phyloP scores from a whole-genome alignment of 306 rosid genomes.

The Sophora flavescens region DNA sequence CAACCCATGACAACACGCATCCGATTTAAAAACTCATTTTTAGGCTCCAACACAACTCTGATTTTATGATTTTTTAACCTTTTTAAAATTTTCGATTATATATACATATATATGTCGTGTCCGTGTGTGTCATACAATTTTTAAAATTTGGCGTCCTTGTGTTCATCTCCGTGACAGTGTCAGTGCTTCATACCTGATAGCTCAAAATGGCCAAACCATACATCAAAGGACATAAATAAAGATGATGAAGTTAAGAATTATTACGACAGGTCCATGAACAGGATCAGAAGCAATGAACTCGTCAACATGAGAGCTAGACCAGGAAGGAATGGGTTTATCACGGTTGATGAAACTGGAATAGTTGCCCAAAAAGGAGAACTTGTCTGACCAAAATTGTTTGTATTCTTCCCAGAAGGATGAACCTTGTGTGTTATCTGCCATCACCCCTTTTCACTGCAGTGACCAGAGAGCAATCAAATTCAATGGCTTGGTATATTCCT shows the following conservation, averaged over 20 bases:
- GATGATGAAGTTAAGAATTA: conserved; percentile 9
- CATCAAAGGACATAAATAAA: conserved; percentile 16
- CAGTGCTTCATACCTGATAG: not conserved
- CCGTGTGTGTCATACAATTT: no score
- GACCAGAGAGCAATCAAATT: not conserved
- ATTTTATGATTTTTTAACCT: no score
- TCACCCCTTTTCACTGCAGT: conserved; percentile 41
- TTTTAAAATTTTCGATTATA: no score
- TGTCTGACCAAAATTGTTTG: conserved; percentile 76
- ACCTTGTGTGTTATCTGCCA: conserved; percentile 48
- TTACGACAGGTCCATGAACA: conserved; percentile 79
- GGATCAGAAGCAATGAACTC: conserved; percentile 80
- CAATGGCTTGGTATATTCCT: not conserved
- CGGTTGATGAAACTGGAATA: conserved; percentile 65
- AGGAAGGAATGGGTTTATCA: conserved; percentile 66
- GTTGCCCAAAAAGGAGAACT: conserved; percentile 67
- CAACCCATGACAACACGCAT: not conserved
- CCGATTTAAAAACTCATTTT: not conserved
- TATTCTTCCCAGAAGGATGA: conserved; percentile 67
- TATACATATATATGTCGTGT: no score
- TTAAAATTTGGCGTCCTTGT: not conserved
- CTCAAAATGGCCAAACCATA: not conserved
- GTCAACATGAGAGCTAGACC: conserved; percentile 77
- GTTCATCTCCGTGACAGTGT: no score
- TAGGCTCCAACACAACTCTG: no score